phyloP scores from a whole-genome alignment of 129 eudicot species.

The Solidago caesia region DNA sequence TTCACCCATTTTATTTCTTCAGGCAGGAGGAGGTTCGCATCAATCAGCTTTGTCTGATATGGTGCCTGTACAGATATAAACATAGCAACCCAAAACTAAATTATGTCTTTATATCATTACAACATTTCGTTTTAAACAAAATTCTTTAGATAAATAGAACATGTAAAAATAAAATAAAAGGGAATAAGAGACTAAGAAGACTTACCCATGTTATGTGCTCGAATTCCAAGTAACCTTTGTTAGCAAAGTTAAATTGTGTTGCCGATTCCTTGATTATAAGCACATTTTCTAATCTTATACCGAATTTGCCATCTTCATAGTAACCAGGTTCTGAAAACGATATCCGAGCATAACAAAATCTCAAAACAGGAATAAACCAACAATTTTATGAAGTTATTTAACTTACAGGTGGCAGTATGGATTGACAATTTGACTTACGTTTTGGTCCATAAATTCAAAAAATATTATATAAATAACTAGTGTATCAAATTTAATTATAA shows the following conservation, averaged over 20 bases:
- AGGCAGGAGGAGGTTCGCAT: conserved; percentile 55
- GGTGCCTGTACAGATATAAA: conserved; percentile 61
- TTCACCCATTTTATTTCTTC: conserved; percentile 92
- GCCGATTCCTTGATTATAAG: conserved; percentile 80
- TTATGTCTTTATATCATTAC: too few species aligned
- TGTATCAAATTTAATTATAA: too few species aligned
- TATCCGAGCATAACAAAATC: neutral
- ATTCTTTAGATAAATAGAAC: neutral
- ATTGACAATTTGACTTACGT: too few species aligned
- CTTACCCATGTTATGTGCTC: conserved; percentile 98
- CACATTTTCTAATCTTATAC: conserved; percentile 93
- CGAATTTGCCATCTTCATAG: conserved; percentile 94
- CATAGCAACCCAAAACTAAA: neutral
- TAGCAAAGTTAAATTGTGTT: conserved; percentile 80
- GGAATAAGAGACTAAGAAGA: neutral
- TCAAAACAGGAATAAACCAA: neutral
- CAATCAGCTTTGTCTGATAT: conserved; percentile 79
- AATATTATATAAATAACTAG: too few species aligned
- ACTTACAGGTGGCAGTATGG: too few species aligned
- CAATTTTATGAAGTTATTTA: neutral
- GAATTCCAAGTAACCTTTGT: conserved; percentile 75
- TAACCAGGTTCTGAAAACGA: conserved; percentile 87
- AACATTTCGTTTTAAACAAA: neutral
- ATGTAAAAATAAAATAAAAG: neutral
- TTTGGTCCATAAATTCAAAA: too few species aligned